Conservation (phyloP, 352 stramenopile genomes). For the Plasmopara halstedii region DNA sequence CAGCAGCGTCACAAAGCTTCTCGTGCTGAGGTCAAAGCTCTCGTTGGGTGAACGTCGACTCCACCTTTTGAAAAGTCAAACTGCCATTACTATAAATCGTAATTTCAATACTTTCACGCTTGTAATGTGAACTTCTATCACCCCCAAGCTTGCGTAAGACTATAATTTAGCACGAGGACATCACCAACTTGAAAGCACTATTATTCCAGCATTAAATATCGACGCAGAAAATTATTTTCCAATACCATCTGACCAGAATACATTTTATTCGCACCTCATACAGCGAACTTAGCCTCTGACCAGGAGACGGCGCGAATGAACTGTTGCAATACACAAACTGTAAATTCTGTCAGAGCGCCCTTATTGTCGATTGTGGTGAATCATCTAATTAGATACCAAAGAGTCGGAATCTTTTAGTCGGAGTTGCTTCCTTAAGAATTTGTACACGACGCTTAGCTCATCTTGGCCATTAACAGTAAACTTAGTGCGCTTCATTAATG, state of each 20-base stretch:
- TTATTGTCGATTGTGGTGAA: not conserved
- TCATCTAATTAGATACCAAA: conserved; percentile 25
- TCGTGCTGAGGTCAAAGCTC: conserved; percentile 61
- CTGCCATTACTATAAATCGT: no score
- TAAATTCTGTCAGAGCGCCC: not conserved
- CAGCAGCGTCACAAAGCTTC: conserved; percentile 65
- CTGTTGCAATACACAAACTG: conserved; percentile 87
- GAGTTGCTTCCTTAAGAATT: conserved; percentile 78
- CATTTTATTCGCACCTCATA: conserved; percentile 40
- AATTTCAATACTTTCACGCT: no score
- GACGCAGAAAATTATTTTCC: not conserved
- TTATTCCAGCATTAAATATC: not conserved
- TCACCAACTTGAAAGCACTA: conserved; percentile 79
- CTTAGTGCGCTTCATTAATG: conserved; percentile 84
- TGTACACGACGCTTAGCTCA: conserved; percentile 77
- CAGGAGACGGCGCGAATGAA: conserved; percentile 75
- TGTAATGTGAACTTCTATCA: no score
- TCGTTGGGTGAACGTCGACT: conserved; percentile 33
- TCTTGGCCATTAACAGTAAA: conserved; percentile 76
- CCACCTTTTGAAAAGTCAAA: not conserved
- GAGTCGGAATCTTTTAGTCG: conserved; percentile 67
- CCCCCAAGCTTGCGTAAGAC: conserved; percentile 75
- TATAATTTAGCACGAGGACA: conserved; percentile 83
- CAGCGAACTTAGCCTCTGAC: conserved; percentile 68
- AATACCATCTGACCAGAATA: not conserved